Percentiles rank a stretch among this genome's conserved stretches.
These are phyloP conservation scores for Mycogone perniciosa DNA, from an alignment of 2,329 filamentous ascomycete genomes.

Conservation along the genomic window DNA sequence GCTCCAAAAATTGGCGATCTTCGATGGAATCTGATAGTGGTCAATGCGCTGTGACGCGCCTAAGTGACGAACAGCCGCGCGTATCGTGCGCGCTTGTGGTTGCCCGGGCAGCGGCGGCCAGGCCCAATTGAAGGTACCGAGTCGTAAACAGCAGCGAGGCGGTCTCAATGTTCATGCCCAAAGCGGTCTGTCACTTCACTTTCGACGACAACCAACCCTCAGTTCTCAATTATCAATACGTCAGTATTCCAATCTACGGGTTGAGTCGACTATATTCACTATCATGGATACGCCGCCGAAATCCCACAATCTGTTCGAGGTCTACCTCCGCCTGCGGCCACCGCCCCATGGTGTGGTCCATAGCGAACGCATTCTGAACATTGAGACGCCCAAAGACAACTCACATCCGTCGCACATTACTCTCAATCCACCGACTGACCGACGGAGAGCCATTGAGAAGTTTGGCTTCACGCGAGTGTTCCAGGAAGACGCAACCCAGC, in stretches of 20 bases:
- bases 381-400: constrained; percentile 53
- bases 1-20: too few species aligned
- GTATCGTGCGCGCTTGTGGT: constrained; percentile 1
- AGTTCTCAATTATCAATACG: constrained; percentile 2
- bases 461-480: constrained; percentile 95
- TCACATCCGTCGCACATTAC: constrained; percentile 61
- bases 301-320: constrained; percentile 68
- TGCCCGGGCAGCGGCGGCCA: constrained; percentile 4
- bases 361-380: constrained; percentile 67
- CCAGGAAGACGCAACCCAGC: constrained; percentile 74
- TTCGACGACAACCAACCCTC: neutral
- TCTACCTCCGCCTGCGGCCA: constrained; percentile 81
- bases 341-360: constrained; percentile 39
- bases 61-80: neutral
- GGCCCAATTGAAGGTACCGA: neutral
- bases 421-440: constrained; percentile 73
- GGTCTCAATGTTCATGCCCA: neutral
- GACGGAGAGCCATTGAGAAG: constrained; percentile 82
- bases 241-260: constrained; percentile 4
- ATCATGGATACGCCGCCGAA: constrained; percentile 21
- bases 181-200: neutral
- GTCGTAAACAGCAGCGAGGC: neutral
- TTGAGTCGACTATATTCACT: neutral
- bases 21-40: too few species aligned
- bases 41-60: too few species aligned